These are phyloP conservation scores for Pseudozyma hubeiensis DNA, from an alignment of 1,284 basidiomycete species.

Conservation along the genomic window DNA sequence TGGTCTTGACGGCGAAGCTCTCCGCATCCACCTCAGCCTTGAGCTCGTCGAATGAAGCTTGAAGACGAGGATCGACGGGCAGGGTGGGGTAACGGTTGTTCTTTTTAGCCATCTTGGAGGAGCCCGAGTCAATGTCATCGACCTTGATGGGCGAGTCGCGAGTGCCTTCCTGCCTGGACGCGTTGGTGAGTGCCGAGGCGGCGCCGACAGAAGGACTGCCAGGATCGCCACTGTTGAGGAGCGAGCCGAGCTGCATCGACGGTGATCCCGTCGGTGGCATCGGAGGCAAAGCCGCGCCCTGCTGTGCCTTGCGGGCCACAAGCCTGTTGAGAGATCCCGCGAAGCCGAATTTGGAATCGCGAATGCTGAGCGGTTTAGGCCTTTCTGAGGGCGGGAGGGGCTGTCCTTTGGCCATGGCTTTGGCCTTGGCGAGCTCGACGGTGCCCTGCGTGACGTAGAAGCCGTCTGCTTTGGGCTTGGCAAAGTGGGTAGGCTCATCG, in stretches of 20 bases:
- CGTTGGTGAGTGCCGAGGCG: constrained; percentile 33
- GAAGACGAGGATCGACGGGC: constrained; percentile 76
- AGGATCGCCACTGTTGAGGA: constrained; percentile 44
- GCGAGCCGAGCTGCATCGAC: constrained; percentile 45
- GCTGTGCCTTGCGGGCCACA: constrained; percentile 53
- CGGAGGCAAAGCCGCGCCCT: constrained; percentile 26
- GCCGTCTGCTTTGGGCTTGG: constrained; percentile 91
- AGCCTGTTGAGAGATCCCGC: constrained; percentile 59
- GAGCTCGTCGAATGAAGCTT: constrained; percentile 75
- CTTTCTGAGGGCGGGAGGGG: constrained; percentile 17
- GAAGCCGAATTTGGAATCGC: constrained; percentile 49
- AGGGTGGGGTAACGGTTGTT: constrained; percentile 47
- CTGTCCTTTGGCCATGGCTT: constrained; percentile 30
- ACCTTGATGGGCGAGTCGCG: constrained; percentile 75
- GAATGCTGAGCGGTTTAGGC: constrained; percentile 42
- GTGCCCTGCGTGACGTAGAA: constrained; percentile 79
- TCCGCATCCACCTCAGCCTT: constrained; percentile 73
- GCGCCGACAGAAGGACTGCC: constrained; percentile 23
- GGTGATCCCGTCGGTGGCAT: constrained; percentile 25
- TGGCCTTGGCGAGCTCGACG: constrained; percentile 62
- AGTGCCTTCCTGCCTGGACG: constrained; percentile 70
- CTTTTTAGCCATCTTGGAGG: constrained; percentile 68
- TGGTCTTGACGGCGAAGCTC: constrained; percentile 75
- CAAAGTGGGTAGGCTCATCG: constrained; percentile 89
- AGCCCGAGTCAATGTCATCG: constrained; percentile 71